Conservation (phyloP, 108 stramenopile species). For the Cyclostephanos tholiformis region DNA sequence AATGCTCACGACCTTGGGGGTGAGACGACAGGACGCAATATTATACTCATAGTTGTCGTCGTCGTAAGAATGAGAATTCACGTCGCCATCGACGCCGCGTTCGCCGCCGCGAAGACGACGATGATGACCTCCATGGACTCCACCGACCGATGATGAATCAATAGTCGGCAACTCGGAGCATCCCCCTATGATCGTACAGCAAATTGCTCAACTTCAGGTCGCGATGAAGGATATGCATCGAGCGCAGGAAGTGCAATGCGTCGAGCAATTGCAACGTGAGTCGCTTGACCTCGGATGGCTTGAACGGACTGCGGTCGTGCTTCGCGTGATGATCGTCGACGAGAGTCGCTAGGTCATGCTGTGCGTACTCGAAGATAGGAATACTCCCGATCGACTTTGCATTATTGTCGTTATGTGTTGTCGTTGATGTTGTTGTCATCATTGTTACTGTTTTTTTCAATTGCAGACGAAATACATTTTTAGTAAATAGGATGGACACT, state of each 20-base stretch:
- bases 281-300: conserved; percentile 62
- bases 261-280: conserved; percentile 62
- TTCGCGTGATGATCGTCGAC: conserved; percentile 59
- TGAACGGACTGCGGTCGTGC: conserved; percentile 58
- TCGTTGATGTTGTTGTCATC: no score
- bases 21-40: conserved; percentile 44
- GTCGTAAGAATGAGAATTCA: no score
- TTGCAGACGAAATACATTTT: no score
- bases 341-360: conserved; percentile 70
- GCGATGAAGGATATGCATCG: conserved; percentile 68
- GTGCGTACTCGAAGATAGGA: conserved; percentile 86
- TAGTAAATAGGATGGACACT: no score
- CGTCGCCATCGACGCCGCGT: background rate
- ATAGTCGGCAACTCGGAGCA: conserved; percentile 83
- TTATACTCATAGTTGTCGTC: no score
- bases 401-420: background rate
- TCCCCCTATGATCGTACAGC: conserved; percentile 58
- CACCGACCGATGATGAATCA: conserved; percentile 33
- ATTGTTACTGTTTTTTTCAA: no score
- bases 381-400: conserved; percentile 59
- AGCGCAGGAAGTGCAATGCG: conserved; percentile 71
- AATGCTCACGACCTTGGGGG: conserved; percentile 88
- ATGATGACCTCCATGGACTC: no score
- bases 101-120: background rate
- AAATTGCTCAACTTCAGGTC: conserved; percentile 86